Evolutionary conservation across 2,329 filamentous ascomycete species (phyloP).

Genomic region (Ceratocystis colombiana): DNA sequence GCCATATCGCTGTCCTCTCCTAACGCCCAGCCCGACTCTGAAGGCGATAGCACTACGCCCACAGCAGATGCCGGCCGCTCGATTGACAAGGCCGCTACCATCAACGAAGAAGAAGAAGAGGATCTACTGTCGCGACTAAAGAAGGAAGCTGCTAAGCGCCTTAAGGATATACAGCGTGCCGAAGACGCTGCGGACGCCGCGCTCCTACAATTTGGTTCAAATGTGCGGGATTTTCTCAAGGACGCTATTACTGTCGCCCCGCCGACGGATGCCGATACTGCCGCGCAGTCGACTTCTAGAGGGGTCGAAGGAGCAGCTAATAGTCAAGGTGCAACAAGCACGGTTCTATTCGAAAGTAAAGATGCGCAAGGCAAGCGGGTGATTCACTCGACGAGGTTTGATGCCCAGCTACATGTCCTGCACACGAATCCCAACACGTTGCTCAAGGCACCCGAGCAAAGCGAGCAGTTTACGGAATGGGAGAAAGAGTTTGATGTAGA

Average conservation of each 20-base stretch:
- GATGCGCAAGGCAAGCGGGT: slow-evolving; percentile 83
- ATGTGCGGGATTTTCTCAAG: slow-evolving; percentile 76
- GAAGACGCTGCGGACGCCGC: slow-evolving; percentile 96
- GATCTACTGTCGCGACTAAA: slow-evolving; percentile 68
- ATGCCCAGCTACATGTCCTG: slow-evolving; percentile 91
- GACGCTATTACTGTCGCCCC: slow-evolving; percentile 85
- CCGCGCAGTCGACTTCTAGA: background rate
- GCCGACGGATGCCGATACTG: slow-evolving; percentile 45
- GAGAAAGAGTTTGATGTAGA: slow-evolving; percentile 66
- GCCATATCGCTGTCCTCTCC: slow-evolving; percentile 55
- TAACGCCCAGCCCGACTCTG: slow-evolving; percentile 23
- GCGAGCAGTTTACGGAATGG: slow-evolving; percentile 66
- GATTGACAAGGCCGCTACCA: slow-evolving; percentile 28
- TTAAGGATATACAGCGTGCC: slow-evolving; percentile 81
- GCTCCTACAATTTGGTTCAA: slow-evolving; percentile 79
- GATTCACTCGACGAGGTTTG: slow-evolving; percentile 87
- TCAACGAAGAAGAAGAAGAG: slow-evolving; percentile 37
- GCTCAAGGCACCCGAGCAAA: slow-evolving; percentile 60
- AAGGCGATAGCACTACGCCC: slow-evolving; percentile 31
- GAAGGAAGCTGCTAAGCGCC: slow-evolving; percentile 64
- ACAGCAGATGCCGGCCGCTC: slow-evolving; percentile 37
- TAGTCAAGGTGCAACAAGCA: slow-evolving; percentile 39
- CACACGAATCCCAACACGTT: slow-evolving; percentile 78
- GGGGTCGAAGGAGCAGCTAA: background rate
- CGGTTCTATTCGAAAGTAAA: slow-evolving; percentile 86